phyloP scores from a whole-genome alignment of 305 asterid species.

The Fraxinus floribunda region DNA sequence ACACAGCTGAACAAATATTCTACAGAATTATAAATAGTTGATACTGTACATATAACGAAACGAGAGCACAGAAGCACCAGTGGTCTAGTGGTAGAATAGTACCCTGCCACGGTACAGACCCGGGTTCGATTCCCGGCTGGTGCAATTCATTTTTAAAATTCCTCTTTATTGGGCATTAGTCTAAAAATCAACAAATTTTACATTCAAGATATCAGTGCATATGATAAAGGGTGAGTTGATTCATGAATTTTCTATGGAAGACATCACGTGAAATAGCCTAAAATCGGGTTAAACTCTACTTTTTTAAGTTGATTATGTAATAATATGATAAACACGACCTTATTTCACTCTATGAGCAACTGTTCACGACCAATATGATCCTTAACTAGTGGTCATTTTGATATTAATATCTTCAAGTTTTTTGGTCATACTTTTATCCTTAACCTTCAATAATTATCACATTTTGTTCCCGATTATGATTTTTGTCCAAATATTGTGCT shows the following conservation, averaged over 20 bases:
- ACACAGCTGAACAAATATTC: background rate
- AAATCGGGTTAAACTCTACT: background rate
- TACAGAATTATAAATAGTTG: no score
- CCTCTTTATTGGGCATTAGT: background rate
- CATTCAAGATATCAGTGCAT: background rate
- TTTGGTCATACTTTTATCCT: background rate
- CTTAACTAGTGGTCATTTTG: background rate
- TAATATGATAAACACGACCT: no score
- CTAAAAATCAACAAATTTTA: background rate
- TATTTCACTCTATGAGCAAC: background rate
- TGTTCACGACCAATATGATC: background rate
- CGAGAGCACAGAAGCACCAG: slow-evolving; percentile 25
- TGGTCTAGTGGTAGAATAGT: slow-evolving; percentile 65
- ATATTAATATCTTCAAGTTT: background rate
- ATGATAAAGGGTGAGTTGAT: background rate
- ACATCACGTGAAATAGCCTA: background rate
- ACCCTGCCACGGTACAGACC: slow-evolving; percentile 73
- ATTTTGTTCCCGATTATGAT: background rate
- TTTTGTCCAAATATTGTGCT: background rate
- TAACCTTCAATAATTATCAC: background rate
- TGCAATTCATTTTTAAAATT: slow-evolving; percentile 17
- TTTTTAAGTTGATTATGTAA: no score
- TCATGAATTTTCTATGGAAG: background rate
- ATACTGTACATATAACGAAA: background rate
- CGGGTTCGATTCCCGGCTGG: slow-evolving; percentile 69